Conservation (phyloP, 2,329 filamentous ascomycete species). For the Paraconiothyrium sp. region DNA sequence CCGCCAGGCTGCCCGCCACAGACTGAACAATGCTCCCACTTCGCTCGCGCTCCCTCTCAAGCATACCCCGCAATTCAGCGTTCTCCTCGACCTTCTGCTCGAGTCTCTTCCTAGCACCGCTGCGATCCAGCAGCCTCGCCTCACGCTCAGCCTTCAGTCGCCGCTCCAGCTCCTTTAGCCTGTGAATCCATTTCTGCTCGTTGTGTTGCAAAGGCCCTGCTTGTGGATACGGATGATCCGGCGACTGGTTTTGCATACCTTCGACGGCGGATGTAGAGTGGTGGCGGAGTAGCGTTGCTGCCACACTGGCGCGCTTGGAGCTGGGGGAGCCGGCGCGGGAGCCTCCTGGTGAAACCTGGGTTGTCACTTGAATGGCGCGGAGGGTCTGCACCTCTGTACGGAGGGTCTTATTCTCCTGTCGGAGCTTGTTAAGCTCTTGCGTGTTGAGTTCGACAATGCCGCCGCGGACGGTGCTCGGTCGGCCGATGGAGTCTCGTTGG, state of each 20-base stretch:
- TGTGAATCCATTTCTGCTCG: conserved; percentile 83
- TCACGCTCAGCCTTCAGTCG: conserved; percentile 91
- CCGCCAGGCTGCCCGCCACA: conserved; percentile 29
- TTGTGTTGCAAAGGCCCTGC: conserved; percentile 55
- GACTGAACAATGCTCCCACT: conserved; percentile 26
- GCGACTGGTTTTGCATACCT: conserved; percentile 41
- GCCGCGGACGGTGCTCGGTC: conserved; percentile 51
- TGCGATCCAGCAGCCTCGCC: conserved; percentile 82
- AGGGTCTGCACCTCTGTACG: conserved; percentile 74
- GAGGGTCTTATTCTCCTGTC: conserved; percentile 67
- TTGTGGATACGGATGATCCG: conserved; percentile 44
- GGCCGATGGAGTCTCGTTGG: conserved; percentile 49
- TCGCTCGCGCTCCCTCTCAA: conserved; percentile 65
- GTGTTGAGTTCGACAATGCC: conserved; percentile 51
- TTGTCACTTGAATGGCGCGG: conserved; percentile 51
- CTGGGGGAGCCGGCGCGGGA: conserved; percentile 40
- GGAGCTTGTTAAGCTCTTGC: conserved; percentile 67
- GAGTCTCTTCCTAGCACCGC: conserved; percentile 80
- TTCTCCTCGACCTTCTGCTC: conserved; percentile 80
- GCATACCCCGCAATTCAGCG: conserved; percentile 71
- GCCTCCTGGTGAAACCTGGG: conserved; percentile 29
- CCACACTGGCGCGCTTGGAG: conserved; percentile 55
- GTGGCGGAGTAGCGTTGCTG: conserved; percentile 64
- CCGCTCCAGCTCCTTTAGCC: conserved; percentile 86
- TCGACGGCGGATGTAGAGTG: conserved; percentile 64